Base-by-base conservation (phyloP, 495 filamentous ascomycete species). In the Rhizodiscina lignyota region DNA sequence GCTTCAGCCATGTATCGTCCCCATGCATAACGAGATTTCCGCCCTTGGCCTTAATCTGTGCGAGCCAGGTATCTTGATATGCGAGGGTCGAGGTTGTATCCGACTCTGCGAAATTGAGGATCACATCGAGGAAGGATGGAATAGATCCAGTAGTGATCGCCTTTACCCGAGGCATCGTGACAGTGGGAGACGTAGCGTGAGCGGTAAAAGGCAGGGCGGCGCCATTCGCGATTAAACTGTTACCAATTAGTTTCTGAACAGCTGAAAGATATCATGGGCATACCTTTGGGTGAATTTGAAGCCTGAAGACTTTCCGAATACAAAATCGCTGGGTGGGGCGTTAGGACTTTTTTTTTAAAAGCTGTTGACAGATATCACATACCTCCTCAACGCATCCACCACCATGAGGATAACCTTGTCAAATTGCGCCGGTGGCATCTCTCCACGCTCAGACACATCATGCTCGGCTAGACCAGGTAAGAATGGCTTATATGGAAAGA, bases 161-260 rank as follows among this genome's bases (percentile, higher is more conserved):
- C 59, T 99, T 99, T 43, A 99, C 69, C 20, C 89, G 75, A 36
- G 89, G 89, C 91, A 99, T 94, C 17, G 89, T 99, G 42, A 99
- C 87, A 12, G 89, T 99, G 6, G 89, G 89, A 28, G 91, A 81
- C 5, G 79, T 78, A n/a, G 89, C 89, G 68, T 93, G 80, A 18
- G 86, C 87, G 12, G 89, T 96, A 49, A 92, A 99, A 17, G 89
- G 89, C 18, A 94, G 61, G 4, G 89, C 89, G 36, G 66, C 64
- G 23, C 89, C 91, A 49, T 66, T 60, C 42, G 72, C 68, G 45
- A 99, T 94, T 37, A 97, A 60, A 43, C 89, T 97, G 45, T 16
- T 39, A 36, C 38, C 30, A 54, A 49, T 54, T 44, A 21, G 5
- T 37, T 66, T 17, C 58, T 66, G 4, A 70, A 72, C 42, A 48